Percentiles rank a stretch among this genome's conserved stretches.
phyloP scores from a whole-genome alignment of 108 stramenopile species.

The Fragilaria radians region DNA sequence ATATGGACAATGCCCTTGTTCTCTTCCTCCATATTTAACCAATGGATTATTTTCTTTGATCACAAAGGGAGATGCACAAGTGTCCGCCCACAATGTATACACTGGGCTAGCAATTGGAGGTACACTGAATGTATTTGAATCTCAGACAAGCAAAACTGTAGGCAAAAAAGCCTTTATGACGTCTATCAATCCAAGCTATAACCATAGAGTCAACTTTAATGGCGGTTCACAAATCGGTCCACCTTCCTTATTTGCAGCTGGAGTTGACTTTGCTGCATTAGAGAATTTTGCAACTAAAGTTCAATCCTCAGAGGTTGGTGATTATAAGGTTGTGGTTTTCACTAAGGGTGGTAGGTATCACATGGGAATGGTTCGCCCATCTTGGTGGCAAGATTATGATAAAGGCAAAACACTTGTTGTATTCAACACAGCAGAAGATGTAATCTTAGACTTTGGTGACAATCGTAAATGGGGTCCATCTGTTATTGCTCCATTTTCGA shows the following conservation, averaged over 20 bases:
- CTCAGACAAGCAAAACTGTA: neutral
- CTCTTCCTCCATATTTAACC: neutral
- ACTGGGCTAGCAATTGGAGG: neutral
- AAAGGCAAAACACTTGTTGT: neutral
- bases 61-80: neutral
- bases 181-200: neutral
- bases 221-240: neutral
- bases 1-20: neutral
- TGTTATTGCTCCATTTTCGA: constrained; percentile 18
- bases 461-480: constrained; percentile 17
- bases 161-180: neutral
- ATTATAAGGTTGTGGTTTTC: neutral
- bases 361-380: neutral
- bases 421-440: constrained; percentile 10
- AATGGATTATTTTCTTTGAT: neutral
- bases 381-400: neutral
- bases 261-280: neutral
- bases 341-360: neutral
- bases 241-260: neutral
- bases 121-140: neutral
- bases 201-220: neutral
- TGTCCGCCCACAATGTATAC: neutral
- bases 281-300: neutral
- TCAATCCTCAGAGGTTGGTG: neutral
- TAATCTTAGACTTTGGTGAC: neutral